phyloP scores from a whole-genome alignment of 352 stramenopile genomes.

The Phytophthora quininea region DNA sequence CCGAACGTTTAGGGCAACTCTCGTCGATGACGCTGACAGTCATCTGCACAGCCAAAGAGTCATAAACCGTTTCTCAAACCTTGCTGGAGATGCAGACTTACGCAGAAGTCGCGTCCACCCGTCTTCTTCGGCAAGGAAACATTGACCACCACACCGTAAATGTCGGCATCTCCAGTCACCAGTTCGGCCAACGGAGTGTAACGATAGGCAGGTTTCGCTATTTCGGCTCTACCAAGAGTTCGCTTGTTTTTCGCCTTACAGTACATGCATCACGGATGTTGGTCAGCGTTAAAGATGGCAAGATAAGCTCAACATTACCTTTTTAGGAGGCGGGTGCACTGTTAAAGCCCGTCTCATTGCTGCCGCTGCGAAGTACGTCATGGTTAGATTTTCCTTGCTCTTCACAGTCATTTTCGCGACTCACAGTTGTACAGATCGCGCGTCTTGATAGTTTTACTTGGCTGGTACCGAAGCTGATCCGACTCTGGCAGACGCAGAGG shows the following conservation, averaged over 20 bases:
- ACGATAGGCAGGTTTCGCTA: conserved; percentile 47
- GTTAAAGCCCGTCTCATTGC: too few species aligned
- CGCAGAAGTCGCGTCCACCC: conserved; percentile 62
- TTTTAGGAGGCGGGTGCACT: too few species aligned
- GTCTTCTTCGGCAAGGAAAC: conserved; percentile 73
- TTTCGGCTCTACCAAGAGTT: conserved; percentile 38
- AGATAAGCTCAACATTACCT: too few species aligned
- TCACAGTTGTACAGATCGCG: conserved; percentile 46
- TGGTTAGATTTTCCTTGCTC: background rate
- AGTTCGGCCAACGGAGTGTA: conserved; percentile 67
- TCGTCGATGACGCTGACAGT: conserved; percentile 73
- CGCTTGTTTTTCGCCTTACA: conserved; percentile 34
- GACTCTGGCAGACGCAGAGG: conserved; percentile 51
- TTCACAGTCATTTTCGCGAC: background rate
- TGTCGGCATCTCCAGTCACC: conserved; percentile 54
- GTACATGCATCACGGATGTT: too few species aligned
- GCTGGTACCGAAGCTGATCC: conserved; percentile 66
- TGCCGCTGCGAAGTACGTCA: background rate
- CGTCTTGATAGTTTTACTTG: conserved; percentile 43
- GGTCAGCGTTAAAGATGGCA: too few species aligned
- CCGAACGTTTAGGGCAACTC: conserved; percentile 49
- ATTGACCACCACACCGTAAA: conserved; percentile 82
- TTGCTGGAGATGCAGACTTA: conserved; percentile 36
- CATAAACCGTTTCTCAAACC: background rate
- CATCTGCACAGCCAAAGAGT: conserved; percentile 50